Evolutionary conservation across 1,284 basidiomycete species (phyloP), one percentile per base, ranked within the genome.

Genomic region (Hemileia vastatrix): DNA sequence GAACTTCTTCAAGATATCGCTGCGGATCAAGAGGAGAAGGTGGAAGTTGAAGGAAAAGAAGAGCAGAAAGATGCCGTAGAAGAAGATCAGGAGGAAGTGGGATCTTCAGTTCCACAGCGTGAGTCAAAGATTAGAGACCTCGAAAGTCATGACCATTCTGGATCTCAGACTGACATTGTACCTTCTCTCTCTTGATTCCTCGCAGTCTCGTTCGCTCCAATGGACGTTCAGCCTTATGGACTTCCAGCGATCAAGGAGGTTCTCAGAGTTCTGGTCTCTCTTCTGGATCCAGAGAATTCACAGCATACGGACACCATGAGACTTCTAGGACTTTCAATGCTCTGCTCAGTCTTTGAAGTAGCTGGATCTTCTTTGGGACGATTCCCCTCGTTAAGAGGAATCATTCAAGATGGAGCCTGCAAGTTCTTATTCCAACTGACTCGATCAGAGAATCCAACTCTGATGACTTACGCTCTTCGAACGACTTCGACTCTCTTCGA

Each of bases 231-330:
- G 56, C 69, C 72, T 4, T 75, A 69, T 51, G 71, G 70, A 2
- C 66, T 75, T 19, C 67, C 71, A 5, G 72, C 73, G 4, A 67
- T 73, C 49, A 68, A 67, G 24, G 73, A 75, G 40, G 67, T 75
- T 4, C 67, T 73, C 32, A 69, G 72, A 11, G 73, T 75, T 44
- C 63, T 75, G 24, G 66, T 72, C 13, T 70, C 70, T 33, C 67
- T 75, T 5, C 65, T 75, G 5, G 73, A 75, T 44, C 72, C 73
- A 4, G 63, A 67, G 52, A 70, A 68, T 54, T 54, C 67, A 5
- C 69, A 72, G 48, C 73, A 74, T 55, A 75, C 73, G 21, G 68
- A 71, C 63, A 67, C 73, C 13, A 75, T 75, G 73, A 72, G 73
- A n/a, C 59, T 71, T 13, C 68, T 75, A 18, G 72, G 71, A 21